Conservation (phyloP, 768 basidiomycete species). For the Termitomyces sp. region DNA sequence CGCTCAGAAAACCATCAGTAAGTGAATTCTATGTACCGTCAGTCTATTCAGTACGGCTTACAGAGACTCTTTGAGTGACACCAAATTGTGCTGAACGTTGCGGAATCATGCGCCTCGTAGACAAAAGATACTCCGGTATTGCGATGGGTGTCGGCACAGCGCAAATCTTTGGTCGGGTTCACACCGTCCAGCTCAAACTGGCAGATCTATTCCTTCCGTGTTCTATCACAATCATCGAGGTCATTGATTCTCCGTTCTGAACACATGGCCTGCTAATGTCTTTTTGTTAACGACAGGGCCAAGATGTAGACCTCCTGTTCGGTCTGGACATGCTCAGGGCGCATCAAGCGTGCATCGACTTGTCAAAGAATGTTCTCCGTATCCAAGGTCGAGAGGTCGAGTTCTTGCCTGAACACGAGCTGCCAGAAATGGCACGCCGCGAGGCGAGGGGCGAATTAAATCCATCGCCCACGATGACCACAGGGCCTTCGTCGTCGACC, state of each 20-base stretch:
- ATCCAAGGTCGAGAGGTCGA: constrained; percentile 86
- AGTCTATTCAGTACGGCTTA: not conserved
- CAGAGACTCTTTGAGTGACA: constrained; percentile 60
- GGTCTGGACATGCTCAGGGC: constrained; percentile 99
- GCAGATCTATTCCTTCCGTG: constrained; percentile 82
- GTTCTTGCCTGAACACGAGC: constrained; percentile 92
- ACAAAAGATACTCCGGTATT: constrained; percentile 82
- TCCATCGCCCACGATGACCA: constrained; percentile 8
- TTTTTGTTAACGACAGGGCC: constrained; percentile 45
- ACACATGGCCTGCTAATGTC: not conserved
- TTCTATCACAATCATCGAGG: constrained; percentile 95
- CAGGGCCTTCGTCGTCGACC: constrained; percentile 15
- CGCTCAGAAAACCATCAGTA: constrained; percentile 95
- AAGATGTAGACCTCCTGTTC: constrained; percentile 90
- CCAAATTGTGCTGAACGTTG: constrained; percentile 90
- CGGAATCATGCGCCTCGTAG: constrained; percentile 91
- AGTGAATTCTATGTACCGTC: constrained; percentile 21
- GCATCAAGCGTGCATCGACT: constrained; percentile 94
- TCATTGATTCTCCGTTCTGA: constrained; percentile 16
- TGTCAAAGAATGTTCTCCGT: constrained; percentile 83
- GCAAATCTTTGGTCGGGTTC: constrained; percentile 88
- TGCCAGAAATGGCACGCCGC: constrained; percentile 72
- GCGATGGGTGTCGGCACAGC: constrained; percentile 94
- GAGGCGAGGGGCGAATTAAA: constrained; percentile 17
- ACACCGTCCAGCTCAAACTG: constrained; percentile 88